A percentile compares a stretch with the other conserved stretches of the same genome.
These are phyloP conservation scores for Diaporthe destruens DNA, from an alignment of 2,329 filamentous ascomycete species.

Conservation along the genomic window DNA sequence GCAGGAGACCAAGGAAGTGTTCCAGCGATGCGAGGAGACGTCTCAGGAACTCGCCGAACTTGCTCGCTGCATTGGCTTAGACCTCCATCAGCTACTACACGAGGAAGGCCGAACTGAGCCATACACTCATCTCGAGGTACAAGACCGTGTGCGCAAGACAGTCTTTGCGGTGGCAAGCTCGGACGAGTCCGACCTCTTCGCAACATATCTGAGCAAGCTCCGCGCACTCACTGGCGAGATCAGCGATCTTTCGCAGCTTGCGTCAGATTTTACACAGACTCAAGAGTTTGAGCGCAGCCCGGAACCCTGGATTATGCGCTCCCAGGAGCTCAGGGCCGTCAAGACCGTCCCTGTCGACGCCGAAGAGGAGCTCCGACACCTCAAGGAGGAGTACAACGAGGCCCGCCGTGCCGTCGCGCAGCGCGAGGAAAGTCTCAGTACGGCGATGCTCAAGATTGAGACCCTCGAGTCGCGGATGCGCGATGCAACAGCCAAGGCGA, in stretches of 20 bases:
- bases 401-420: conserved; percentile 78
- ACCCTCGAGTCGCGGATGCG: conserved; percentile 89
- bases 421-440: conserved; percentile 86
- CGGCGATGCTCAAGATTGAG: conserved; percentile 91
- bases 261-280: conserved; percentile 77
- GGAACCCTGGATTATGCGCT: conserved; percentile 86
- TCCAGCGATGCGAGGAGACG: conserved; percentile 76
- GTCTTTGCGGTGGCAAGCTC: conserved; percentile 64
- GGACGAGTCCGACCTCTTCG: conserved; percentile 77
- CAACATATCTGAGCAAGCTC: conserved; percentile 75
- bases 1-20: conserved; percentile 74
- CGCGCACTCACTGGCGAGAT: conserved; percentile 74
- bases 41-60: conserved; percentile 76
- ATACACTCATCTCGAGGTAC: conserved; percentile 75
- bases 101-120: conserved; percentile 79
- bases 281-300: conserved; percentile 82
- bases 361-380: conserved; percentile 84
- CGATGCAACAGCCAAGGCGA: conserved; percentile 83
- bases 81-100: conserved; percentile 74
- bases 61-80: conserved; percentile 74
- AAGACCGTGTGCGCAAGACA: conserved; percentile 71
- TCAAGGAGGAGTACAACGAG: conserved; percentile 85
- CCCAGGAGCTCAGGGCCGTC: conserved; percentile 83
- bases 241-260: conserved; percentile 77
- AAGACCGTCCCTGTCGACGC: conserved; percentile 85